These are phyloP conservation scores for Anacardium occidentale DNA, from an alignment of 345 rosid species.

Conservation along the genomic window DNA sequence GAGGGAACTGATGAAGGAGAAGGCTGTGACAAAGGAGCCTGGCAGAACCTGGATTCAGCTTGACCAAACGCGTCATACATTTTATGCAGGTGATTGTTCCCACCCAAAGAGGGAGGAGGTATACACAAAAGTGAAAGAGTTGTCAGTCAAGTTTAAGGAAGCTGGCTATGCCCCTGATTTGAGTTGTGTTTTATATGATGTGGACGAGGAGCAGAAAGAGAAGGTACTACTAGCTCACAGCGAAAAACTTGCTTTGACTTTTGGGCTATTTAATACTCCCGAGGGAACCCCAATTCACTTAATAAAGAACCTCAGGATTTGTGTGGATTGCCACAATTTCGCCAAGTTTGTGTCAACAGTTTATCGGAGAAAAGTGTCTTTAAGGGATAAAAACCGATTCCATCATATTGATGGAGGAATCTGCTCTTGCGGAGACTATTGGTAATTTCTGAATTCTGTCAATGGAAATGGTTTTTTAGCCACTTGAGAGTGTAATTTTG, in stretches of 20 bases:
- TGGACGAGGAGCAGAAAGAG: conserved; percentile 94
- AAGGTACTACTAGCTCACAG: conserved; percentile 75
- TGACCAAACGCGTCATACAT: conserved; percentile 65
- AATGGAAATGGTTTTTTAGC: background rate
- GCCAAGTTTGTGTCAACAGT: conserved; percentile 69
- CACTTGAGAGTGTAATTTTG: background rate
- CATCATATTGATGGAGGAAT: conserved; percentile 57
- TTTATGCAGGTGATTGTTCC: conserved; percentile 71
- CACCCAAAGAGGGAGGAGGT: conserved; percentile 82
- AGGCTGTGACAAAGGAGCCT: conserved; percentile 76
- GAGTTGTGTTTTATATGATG: conserved; percentile 77
- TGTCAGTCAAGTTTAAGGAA: conserved; percentile 59
- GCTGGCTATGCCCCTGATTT: conserved; percentile 76
- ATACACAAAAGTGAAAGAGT: conserved; percentile 47
- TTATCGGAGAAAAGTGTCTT: conserved; percentile 47
- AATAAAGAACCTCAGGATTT: conserved; percentile 78
- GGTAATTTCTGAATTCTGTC: conserved; percentile 41
- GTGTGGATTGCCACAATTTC: conserved; percentile 89
- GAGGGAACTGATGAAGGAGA: conserved; percentile 65
- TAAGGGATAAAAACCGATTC: conserved; percentile 82
- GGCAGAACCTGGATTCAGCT: conserved; percentile 87
- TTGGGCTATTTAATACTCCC: conserved; percentile 56
- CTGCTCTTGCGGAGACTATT: conserved; percentile 85
- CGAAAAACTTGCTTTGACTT: conserved; percentile 85
- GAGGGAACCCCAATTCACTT: conserved; percentile 54